Conservation (phyloP, 2,329 filamentous ascomycete species). For the Diaporthe helianthi region DNA sequence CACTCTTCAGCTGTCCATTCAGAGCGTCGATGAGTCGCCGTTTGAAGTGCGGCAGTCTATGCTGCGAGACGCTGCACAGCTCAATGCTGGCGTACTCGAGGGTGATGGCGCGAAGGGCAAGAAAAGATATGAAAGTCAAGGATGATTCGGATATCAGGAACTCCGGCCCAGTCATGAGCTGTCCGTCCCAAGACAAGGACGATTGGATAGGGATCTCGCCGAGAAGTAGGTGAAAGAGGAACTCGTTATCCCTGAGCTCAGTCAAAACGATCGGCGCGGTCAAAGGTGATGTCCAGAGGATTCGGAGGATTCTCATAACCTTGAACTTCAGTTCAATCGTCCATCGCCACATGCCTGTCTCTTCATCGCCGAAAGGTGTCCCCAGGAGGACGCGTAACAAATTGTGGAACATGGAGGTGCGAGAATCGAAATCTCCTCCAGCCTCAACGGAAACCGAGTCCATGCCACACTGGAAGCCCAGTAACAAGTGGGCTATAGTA, state of each 20-base stretch:
- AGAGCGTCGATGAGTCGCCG: slow-evolving; percentile 74
- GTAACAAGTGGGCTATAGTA: slow-evolving; percentile 86
- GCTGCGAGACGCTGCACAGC: slow-evolving; percentile 77
- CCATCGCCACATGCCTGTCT: slow-evolving; percentile 68
- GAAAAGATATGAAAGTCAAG: slow-evolving; percentile 75
- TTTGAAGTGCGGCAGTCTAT: slow-evolving; percentile 73
- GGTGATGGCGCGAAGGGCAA: slow-evolving; percentile 77
- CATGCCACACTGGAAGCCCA: slow-evolving; percentile 83
- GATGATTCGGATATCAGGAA: slow-evolving; percentile 76
- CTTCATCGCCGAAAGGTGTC: slow-evolving; percentile 69
- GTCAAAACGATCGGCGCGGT: slow-evolving; percentile 77
- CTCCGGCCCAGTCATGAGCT: slow-evolving; percentile 63
- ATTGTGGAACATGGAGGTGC: slow-evolving; percentile 82
- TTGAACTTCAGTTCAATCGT: slow-evolving; percentile 73
- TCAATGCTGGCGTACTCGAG: slow-evolving; percentile 88
- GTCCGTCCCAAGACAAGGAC: slow-evolving; percentile 76
- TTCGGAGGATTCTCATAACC: slow-evolving; percentile 75
- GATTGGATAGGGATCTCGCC: slow-evolving; percentile 74
- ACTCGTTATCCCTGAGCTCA: slow-evolving; percentile 80
- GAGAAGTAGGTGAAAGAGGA: slow-evolving; percentile 79
- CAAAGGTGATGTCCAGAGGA: slow-evolving; percentile 83
- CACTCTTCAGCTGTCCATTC: slow-evolving; percentile 75
- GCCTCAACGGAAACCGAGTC: slow-evolving; percentile 72
- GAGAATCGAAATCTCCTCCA: slow-evolving; percentile 73
- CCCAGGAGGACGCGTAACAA: slow-evolving; percentile 75